These are phyloP conservation scores for Pleurotus eryngii DNA, from an alignment of 768 basidiomycete genomes.

Conservation along the genomic window DNA sequence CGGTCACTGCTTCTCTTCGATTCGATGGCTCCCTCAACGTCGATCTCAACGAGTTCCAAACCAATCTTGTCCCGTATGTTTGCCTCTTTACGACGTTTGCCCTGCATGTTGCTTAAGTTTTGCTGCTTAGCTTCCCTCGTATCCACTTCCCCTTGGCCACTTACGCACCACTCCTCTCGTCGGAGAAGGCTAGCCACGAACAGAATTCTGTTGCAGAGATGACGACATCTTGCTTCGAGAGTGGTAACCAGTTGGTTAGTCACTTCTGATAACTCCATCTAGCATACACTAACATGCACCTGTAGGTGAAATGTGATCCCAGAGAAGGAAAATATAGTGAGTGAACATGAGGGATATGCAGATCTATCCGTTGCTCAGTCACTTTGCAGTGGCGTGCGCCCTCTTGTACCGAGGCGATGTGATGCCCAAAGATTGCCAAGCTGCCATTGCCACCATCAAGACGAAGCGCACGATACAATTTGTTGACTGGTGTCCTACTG, in stretches of 20 bases:
- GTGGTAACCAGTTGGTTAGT: conserved; percentile 90
- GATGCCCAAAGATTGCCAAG: conserved; percentile 93
- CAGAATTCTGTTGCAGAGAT: conserved; percentile 97
- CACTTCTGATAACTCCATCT: background rate
- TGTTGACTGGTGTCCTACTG: conserved; percentile 98
- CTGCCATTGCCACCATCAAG: conserved; percentile 91
- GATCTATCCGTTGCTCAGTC: conserved; percentile 10
- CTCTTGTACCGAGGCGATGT: conserved; percentile 95
- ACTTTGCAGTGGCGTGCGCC: conserved; percentile 76
- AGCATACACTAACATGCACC: background rate
- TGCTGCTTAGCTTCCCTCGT: conserved; percentile 75
- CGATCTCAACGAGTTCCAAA: conserved; percentile 98
- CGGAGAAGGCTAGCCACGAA: conserved; percentile 93
- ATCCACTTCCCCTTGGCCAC: conserved; percentile 98
- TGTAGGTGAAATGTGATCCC: conserved; percentile 76
- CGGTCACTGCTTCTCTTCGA: conserved; percentile 93
- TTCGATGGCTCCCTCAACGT: conserved; percentile 98
- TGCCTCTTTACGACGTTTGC: background rate
- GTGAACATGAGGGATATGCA: conserved; percentile 22
- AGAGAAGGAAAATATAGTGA: conserved; percentile 97
- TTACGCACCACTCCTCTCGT: conserved; percentile 92
- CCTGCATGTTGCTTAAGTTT: conserved; percentile 6
- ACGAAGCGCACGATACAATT: conserved; percentile 98
- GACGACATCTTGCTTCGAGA: conserved; percentile 98
- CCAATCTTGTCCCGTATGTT: conserved; percentile 93